Evolutionary conservation across 768 basidiomycete species (phyloP), one percentile per base, ranked within the genome.

Genomic region (Boletus edulis): DNA sequence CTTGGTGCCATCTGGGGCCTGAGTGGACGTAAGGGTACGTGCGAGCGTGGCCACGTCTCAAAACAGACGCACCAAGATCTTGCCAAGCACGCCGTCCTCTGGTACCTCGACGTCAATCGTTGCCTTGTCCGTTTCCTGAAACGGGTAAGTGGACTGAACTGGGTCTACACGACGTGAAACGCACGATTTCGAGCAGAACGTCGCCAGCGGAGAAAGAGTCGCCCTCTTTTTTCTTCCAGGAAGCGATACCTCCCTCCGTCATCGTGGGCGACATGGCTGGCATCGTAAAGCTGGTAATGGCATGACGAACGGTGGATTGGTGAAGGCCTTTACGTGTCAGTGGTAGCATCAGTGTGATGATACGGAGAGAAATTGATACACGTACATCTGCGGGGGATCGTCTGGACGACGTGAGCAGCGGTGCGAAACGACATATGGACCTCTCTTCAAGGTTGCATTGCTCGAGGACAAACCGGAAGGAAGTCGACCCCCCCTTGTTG

Each of bases 91-190:
- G 59, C 97, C 97, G 64, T 98, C 95, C 31, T 98, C 96, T 73
- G 95, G 95, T 14, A 97, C 94, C 74, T 99, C 97, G 8, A 99
- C 96, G 70, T 99, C 97, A 66, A 98, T 97, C 3, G 94, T 95
- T 15, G 96, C 91, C 72, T 93, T 93, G 79, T 94, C 91, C 41
- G 91, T 94, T 79, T 94, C 91, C 91, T 94, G 72, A 54, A 51
- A 51, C 31, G 27, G 31, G 42, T 58, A 12, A 53, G 52, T 20
- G n/a, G 45, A 42, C 6, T 51, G 47, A 38, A 17, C 34, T 14
- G 39, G 29, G 41, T 43, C 18, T 27, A 46, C 44, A 51, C 49
- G 44, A 46, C 54, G 42, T 31, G 46, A 27, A 5, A 77, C 87
- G 61, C 62, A 94, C 94, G 62, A 96, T 91, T 77, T 96, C 93